Evolutionary conservation across 371 early-diverging fungal genomes (phyloP), one percentile per base, ranked within the genome.

Genomic region (Mucor racemosus): DNA sequence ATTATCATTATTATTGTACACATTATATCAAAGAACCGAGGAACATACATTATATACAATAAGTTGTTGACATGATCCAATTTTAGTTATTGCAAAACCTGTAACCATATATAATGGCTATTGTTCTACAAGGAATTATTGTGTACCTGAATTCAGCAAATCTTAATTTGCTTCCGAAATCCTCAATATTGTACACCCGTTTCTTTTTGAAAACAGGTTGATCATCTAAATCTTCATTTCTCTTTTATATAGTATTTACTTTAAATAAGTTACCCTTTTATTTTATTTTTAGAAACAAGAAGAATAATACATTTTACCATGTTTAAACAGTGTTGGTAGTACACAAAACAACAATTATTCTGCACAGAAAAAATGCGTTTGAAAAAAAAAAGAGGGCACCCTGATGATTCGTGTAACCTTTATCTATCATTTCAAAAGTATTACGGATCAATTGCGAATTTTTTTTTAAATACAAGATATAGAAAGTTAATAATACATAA

Each of bases 381-480:
- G 3, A 26, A 26, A 26, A 26, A 15, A 44, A 17, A n/a, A 44
- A 17, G 17, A n/a, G 44, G 44, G 50, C 26, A 17, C 50, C 50
- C 50, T 50, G 26, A 50, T 21, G 21, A 26, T 21, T 21, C 21
- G 50, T 50, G 50, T 50, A 26, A 50, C 19, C 50, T 26, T 7
- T 50, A 50, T 26, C 50, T 11, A 50, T 50, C 50, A 26, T 26
- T 50, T 11, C 50, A 19, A 21, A 48, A 50, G 50, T 17, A 6
- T 21, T 50, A 50, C 50, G 8, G 50, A 21, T 21, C 26, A 26
- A 19, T 50, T 21, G 50, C 8, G 26, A 50, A 50, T 8, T 50
- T 50, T 50, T 50, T 48, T 46, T 50, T 50, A 7, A 50, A 11
- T 50, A 50, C 50, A 50, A 50, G 26, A 50, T 17, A n/a, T 15